These are phyloP conservation scores for Pisolithus tinctorius DNA, from an alignment of 768 basidiomycete species.

Conservation along the genomic window DNA sequence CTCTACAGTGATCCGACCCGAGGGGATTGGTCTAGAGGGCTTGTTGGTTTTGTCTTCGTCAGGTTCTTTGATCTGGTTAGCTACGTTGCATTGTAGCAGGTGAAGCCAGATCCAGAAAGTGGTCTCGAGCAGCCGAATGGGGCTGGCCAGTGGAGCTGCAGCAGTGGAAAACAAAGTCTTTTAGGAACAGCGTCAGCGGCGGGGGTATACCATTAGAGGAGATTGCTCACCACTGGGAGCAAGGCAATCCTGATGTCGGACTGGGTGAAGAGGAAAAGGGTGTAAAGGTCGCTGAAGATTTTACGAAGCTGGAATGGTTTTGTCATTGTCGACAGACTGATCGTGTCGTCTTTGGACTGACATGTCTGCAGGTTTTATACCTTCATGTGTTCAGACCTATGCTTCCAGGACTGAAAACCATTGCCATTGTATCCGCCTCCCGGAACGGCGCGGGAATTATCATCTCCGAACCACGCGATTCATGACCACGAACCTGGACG, in stretches of 20 bases:
- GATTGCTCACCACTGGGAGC: conserved; percentile 18
- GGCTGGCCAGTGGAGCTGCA: conserved; percentile 26
- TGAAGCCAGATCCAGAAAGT: conserved; percentile 43
- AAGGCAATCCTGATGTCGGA: conserved; percentile 20
- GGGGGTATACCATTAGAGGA: neutral
- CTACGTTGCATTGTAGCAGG: conserved; percentile 37
- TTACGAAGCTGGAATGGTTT: neutral
- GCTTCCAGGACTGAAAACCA: too few relatives aligned
- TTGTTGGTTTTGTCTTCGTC: conserved; percentile 41
- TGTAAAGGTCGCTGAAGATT: neutral
- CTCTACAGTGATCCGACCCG: conserved; percentile 33
- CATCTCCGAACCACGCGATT: too few relatives aligned
- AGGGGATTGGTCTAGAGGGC: conserved; percentile 39
- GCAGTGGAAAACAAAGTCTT: conserved; percentile 23
- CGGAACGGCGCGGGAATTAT: too few relatives aligned
- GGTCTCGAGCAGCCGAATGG: conserved; percentile 18
- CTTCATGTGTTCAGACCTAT: neutral
- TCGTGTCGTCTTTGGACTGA: neutral
- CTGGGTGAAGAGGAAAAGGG: conserved; percentile 21
- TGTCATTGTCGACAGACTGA: neutral
- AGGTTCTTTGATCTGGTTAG: conserved; percentile 36
- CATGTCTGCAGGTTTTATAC: neutral
- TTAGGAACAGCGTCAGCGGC: neutral
- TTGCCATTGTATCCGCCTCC: too few relatives aligned
- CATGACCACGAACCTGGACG: too few relatives aligned